Conservation (phyloP, 2,329 filamentous ascomycete species). For the Sclerotinia spermophila region DNA sequence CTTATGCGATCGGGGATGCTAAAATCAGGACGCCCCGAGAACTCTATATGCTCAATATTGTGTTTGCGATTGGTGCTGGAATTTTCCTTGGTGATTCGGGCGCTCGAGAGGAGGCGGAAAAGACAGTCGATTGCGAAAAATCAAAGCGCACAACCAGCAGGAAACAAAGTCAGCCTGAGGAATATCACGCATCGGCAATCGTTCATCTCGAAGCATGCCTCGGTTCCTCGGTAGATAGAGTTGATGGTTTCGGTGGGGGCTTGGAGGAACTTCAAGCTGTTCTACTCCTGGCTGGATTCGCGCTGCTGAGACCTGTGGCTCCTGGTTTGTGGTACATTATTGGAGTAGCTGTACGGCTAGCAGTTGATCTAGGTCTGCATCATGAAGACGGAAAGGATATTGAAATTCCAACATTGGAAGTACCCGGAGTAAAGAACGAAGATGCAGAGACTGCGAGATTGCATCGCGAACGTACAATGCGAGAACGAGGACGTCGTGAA, state of each 20-base stretch:
- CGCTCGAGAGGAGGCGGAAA: conserved; percentile 35
- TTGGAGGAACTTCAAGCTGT: conserved; percentile 94
- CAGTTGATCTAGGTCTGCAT: conserved; percentile 87
- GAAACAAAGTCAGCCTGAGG: conserved; percentile 73
- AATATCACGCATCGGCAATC: conserved; percentile 94
- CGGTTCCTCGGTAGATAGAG: conserved; percentile 51
- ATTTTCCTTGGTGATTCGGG: conserved; percentile 74
- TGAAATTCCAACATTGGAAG: conserved; percentile 54
- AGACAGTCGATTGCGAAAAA: conserved; percentile 30
- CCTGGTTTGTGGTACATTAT: conserved; percentile 97
- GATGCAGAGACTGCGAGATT: conserved; percentile 35
- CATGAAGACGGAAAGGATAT: conserved; percentile 78
- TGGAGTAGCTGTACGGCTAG: conserved; percentile 84
- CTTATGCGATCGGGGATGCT: conserved; percentile 63
- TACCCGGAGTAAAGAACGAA: conserved; percentile 37
- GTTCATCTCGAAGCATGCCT: conserved; percentile 86
- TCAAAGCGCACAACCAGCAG: conserved; percentile 31
- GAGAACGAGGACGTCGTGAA: conserved; percentile 66
- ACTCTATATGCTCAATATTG: conserved; percentile 93
- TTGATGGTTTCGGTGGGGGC: conserved; percentile 72
- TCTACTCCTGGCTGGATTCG: conserved; percentile 84
- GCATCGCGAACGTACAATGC: conserved; percentile 36
- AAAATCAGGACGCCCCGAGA: conserved; percentile 70
- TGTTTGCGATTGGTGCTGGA: conserved; percentile 91
- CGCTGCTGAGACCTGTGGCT: conserved; percentile 82